Evolutionary conservation across 1,284 basidiomycete species (phyloP).

Genomic region (Calocybe gambosa): DNA sequence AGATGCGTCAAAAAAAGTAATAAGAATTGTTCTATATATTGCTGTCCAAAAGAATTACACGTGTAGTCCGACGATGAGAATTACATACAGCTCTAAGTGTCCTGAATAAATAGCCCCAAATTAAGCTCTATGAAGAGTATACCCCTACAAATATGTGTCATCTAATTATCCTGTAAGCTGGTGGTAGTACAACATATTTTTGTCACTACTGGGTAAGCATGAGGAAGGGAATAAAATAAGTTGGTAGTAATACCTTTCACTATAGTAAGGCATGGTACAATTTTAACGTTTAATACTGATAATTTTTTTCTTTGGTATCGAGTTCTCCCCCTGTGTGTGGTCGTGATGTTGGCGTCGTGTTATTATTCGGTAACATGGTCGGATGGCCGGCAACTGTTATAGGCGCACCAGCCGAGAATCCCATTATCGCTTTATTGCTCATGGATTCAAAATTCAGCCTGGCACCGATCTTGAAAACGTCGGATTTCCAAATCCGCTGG

Average conservation of each 20-base stretch:
- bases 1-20: background rate
- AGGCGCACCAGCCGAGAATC: conserved; percentile 29
- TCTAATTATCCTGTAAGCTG: background rate
- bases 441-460: conserved; percentile 44
- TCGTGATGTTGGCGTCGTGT: background rate
- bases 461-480: conserved; percentile 53
- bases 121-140: background rate
- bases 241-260: background rate
- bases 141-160: background rate
- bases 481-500: conserved; percentile 55
- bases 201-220: background rate
- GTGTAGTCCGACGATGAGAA: no score
- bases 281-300: background rate
- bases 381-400: conserved; percentile 23
- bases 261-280: background rate
- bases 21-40: background rate
- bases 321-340: background rate
- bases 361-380: conserved; percentile 9
- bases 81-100: background rate
- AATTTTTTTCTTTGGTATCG: background rate
- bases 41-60: no score
- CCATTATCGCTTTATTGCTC: conserved; percentile 43
- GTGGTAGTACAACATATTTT: background rate
- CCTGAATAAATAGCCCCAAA: background rate
- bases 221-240: background rate